Base-by-base conservation (phyloP, 1,139 yeast species). In the Yamadazyma jaroonii region DNA sequence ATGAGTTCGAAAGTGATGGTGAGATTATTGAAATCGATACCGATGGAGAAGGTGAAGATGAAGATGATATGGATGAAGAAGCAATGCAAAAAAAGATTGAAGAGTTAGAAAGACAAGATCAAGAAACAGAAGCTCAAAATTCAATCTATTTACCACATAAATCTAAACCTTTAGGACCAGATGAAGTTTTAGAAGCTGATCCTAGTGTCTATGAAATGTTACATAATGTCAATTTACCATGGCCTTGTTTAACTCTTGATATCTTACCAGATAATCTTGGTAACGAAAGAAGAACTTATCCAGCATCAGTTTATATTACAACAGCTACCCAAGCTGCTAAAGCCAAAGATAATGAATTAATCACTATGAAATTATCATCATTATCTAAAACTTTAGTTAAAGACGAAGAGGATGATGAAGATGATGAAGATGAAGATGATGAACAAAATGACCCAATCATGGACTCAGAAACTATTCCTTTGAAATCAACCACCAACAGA, bases 191-290 rank as follows among this genome's bases (percentile, higher is more conserved):
- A 57, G 97, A 92, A 64, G 96, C 98, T 1, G 98, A 92, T 64
- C 96, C 96, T 39, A 72, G 92, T 11, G 96, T 92, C 4, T 92
- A 94, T 59, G 96, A 92, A 54, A 90, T 92, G 97, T 71, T 92
- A 42, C 99, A 92, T 63, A 87, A 87, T 54, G 87, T 92, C 45
- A 87, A 86, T 58, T 70, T 92, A 59, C 95, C 96, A 53, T 92
- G 98, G 97, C 97, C 99, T 14, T 89, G 97, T 64, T 69, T 92
- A 55, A 87, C 97, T 2, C 72, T 94, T 45, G 98, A 92, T 56
- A 67, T 92, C 28, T 65, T 94, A 40, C 96, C 96, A 9, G 99
- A 92, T 59, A 67, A 72, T 37, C 71, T 88, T 40, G 99, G 98
- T 8, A 72, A 77, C 39, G 97, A 89, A 62, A 81, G 98, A 68